Base-by-base conservation (phyloP, 768 basidiomycete genomes). In the Pisolithus tinctorius region DNA sequence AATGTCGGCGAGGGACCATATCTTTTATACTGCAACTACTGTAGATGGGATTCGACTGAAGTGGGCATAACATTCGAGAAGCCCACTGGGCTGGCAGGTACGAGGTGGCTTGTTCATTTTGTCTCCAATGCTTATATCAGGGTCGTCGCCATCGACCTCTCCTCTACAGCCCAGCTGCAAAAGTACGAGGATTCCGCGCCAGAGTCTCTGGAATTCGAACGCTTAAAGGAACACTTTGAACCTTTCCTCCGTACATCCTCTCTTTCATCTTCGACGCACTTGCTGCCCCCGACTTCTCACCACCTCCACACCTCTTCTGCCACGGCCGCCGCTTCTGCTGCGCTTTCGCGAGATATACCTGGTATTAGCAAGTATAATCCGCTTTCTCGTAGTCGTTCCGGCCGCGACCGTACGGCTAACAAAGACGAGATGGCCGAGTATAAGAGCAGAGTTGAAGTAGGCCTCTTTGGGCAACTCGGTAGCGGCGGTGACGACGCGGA, bases 201-300 rank as follows among this genome's bases (percentile, higher is more conserved):
- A 9, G 92, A 90, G 51, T 80, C 82, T 10, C 71, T 93, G 55
- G 94, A 96, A 68, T 93, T 96, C 63, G 96, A 99, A 59, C 81
- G 86, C 54, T 69, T 99, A 60, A 95, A 95, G 71, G 93, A 96
- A 61, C 94, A 98, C 69, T 93, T 97, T 73, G 96, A 98, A 66
- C 88, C 92, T 50, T 88, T 91, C 74, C 72, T 99, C 69, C 84
- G 92, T 70, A 81, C 86, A 76, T 83, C 88, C 55, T 80, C 84
- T 53, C 74, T 81, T 69, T 83, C 86, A 63, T 77, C 84, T 69
- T 83, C 83, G 66, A 74, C 79, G 61, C 70, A 77, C 61, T 70
- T 74, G 54, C 71, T 76, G 65, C 62, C 71, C 66, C 66, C 68
- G 58, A 68, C 74, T 50, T 81, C 84, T 74, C 85, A 86, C 72